These are phyloP conservation scores for Jaminaea rosea DNA, from an alignment of 1,284 basidiomycete species.

Conservation along the genomic window DNA sequence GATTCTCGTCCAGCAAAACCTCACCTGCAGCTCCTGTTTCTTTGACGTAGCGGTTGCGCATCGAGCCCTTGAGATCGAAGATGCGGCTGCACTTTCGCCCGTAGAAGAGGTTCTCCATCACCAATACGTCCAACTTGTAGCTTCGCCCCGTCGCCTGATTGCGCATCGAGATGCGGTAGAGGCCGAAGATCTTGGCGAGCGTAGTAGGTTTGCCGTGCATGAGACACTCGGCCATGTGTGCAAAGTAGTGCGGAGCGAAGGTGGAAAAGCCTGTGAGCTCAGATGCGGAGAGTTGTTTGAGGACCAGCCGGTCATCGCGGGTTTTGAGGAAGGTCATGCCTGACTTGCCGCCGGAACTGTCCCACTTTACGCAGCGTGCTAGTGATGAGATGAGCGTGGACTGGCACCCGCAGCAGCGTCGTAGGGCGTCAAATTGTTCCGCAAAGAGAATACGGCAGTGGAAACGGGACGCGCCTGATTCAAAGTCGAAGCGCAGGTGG, in stretches of 20 bases:
- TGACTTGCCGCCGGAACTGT: slow-evolving; percentile 89
- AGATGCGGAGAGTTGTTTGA: slow-evolving; percentile 84
- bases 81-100: slow-evolving; percentile 71
- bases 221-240: slow-evolving; percentile 67
- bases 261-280: slow-evolving; percentile 93
- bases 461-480: slow-evolving; percentile 73
- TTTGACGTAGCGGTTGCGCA: slow-evolving; percentile 57
- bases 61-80: slow-evolving; percentile 44
- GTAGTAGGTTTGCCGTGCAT: slow-evolving; percentile 71
- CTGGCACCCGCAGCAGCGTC: slow-evolving; percentile 84
- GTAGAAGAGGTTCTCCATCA: slow-evolving; percentile 96
- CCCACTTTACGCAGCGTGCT: slow-evolving; percentile 90
- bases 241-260: slow-evolving; percentile 94
- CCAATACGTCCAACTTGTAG: slow-evolving; percentile 85
- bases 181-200: slow-evolving; percentile 88
- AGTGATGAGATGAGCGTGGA: slow-evolving; percentile 87
- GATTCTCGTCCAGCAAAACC: slow-evolving; percentile 83
- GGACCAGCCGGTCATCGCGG: slow-evolving; percentile 91
- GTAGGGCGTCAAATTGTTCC: slow-evolving; percentile 90
- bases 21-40: slow-evolving; percentile 79
- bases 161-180: slow-evolving; percentile 87
- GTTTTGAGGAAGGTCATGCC: slow-evolving; percentile 88
- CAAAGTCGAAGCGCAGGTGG: slow-evolving; percentile 45
- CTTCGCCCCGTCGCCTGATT: slow-evolving; percentile 69
- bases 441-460: slow-evolving; percentile 85